Base-by-base conservation (phyloP, 179 eudicot species). In the Beta macrorhiza region DNA sequence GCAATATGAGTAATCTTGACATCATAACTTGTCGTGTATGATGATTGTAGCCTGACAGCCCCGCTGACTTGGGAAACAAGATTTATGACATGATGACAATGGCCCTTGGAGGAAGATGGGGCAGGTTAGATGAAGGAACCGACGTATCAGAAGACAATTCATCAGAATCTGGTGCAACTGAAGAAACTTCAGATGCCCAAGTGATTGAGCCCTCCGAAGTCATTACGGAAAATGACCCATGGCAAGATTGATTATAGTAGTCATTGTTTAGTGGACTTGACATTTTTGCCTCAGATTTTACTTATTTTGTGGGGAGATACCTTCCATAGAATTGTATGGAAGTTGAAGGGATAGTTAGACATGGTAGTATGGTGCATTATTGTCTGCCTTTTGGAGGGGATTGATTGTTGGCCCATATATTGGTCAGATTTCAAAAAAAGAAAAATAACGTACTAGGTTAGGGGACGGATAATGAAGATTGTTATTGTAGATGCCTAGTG, bases 61-160 rank as follows among this genome's bases (percentile, higher is more conserved):
- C 99, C 42, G 91, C 97, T 12, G 97, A 96, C 81, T 79, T 96
- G 82, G 98, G 99, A 15, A 88, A 84, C 89, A 96, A 96, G 90
- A 96, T 96, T 69, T 96, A 96, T 1, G 99, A 94, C 81, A 96
- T 94, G 99, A 96, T 94, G 99, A 88, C 97, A 9, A 91, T 96
- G 92, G 99, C 98, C 56, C 91, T 96, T 1, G 98, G 98, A 67
- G 99, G 99, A 37, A 90, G 93, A 79, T 96, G 99, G 99, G 99
- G 99, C 15, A 81, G 99, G 79, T 67, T 83, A 17, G 99, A 96
- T 32, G 92, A 86, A 7, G 87, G 64, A 1, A 78, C 69, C 12
- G 90, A 73, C 51, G 15, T 80, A 4, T 45, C 67, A 0, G 90
- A 84, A 80, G 90, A 83, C 19, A 81, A 42, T 12, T 2, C 88